Evolutionary conservation across 2,329 filamentous ascomycete species (phyloP).

Genomic region (Apiospora koreana): DNA sequence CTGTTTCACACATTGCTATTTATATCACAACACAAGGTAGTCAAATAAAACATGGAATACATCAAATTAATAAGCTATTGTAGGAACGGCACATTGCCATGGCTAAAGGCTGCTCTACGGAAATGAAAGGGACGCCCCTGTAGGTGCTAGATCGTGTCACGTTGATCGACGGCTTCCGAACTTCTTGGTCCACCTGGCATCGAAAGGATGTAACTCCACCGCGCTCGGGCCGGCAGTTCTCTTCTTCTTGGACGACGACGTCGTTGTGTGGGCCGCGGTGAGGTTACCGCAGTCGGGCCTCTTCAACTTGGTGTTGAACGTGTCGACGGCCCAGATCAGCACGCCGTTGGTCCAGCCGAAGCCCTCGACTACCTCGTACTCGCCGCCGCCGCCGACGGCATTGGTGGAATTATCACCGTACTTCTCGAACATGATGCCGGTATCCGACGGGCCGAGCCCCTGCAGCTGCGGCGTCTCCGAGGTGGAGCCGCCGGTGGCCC

Average conservation of each 20-base stretch:
- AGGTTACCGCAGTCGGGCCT: slow-evolving; percentile 58
- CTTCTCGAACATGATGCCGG: slow-evolving; percentile 71
- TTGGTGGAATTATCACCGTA: slow-evolving; percentile 63
- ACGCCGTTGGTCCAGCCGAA: slow-evolving; percentile 74
- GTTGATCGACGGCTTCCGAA: background rate
- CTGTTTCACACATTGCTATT: no score
- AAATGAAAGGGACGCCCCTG: background rate
- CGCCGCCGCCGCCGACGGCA: slow-evolving; percentile 63
- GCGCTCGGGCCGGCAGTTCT: background rate
- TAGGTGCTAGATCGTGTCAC: background rate
- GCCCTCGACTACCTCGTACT: slow-evolving; percentile 69
- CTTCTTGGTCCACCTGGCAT: slow-evolving; percentile 16
- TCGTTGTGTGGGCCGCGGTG: slow-evolving; percentile 27
- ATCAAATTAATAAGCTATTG: background rate
- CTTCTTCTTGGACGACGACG: slow-evolving; percentile 30
- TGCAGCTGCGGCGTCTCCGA: slow-evolving; percentile 50
- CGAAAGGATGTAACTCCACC: slow-evolving; percentile 14
- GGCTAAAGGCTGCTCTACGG: background rate
- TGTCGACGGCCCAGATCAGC: slow-evolving; percentile 65
- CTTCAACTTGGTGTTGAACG: slow-evolving; percentile 56
- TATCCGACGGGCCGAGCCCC: slow-evolving; percentile 42
- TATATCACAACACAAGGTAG: no score
- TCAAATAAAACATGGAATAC: background rate
- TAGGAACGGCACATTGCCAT: background rate
- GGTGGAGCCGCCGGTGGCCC: slow-evolving; percentile 64